Base-by-base conservation (phyloP, 2,329 filamentous ascomycete species). In the Colletotrichum tamarilloi region DNA sequence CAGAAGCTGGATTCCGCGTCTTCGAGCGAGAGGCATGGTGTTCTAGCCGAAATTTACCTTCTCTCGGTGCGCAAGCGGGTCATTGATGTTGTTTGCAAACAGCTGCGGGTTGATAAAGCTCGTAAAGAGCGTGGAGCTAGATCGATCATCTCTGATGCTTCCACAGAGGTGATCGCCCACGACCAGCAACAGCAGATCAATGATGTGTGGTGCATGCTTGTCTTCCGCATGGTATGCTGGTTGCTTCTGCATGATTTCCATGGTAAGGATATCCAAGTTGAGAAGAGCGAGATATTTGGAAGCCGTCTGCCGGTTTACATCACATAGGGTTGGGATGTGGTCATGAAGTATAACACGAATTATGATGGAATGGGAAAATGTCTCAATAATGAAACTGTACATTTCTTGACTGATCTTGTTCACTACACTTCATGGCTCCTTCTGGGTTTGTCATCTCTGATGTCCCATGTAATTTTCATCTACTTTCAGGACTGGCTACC, bases 161-260 rank as follows among this genome's bases (percentile, higher is more conserved):
- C 67, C 3, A 24, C 55, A 12, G 70, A 66, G 5, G 55, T 49
- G 2, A 19, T n/a, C 1, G 5, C 19, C 11, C 22, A 28, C 5
- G 35, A 32, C 6, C 70, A 57, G 49, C 59, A 62, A n/a, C 55
- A 35, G 1, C 63, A 74, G 12, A 57, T 75, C 0, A 77, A 75
- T 16, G 76, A 78, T 0, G 77, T 80, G 7, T 83, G 82, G 82
- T 77, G 81, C 22, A 76, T 76, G 3, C 76, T 84, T n/a, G 76
- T 84, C 0, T 83, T 83, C 53, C 75, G 82, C 11, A 84, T 84
- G 82, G 28, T 83, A 4, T 82, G 80, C 53, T 83, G 82, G 82
- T 38, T 83, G 11, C 75, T 81, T 32, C 65, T 84, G n/a, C 82
- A 84, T 64, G 80, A 83, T 57, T 84, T 83, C 30, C 78, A 83